Conservation (phyloP, 163 green algal genomes). For the Scenedesmus sp. region DNA sequence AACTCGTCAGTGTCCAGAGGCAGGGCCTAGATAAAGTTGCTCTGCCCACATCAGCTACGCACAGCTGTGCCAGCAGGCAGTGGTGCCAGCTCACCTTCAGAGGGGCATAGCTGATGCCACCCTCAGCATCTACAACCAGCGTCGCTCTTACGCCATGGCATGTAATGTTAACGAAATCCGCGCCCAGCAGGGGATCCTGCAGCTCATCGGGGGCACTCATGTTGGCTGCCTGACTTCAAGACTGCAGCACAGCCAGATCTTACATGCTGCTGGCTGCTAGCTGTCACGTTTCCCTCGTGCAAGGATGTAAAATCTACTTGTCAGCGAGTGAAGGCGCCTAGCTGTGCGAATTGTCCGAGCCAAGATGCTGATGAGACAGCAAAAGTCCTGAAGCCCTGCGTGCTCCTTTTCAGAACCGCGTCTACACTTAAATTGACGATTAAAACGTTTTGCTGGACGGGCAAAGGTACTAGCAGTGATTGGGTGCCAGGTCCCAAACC, state of each 20-base stretch:
- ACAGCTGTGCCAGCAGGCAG: background rate
- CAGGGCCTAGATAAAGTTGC: background rate
- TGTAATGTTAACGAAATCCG: background rate
- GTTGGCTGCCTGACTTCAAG: background rate
- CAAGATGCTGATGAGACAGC: background rate
- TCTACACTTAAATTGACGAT: too few relatives aligned
- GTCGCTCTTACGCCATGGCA: background rate
- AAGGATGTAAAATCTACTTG: too few relatives aligned
- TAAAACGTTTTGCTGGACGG: too few relatives aligned
- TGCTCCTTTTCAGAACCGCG: too few relatives aligned
- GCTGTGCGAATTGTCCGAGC: background rate
- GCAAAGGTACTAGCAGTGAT: background rate
- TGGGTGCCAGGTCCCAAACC: background rate
- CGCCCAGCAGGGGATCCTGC: background rate
- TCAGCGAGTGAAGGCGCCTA: background rate
- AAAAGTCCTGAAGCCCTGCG: background rate
- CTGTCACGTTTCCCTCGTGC: background rate
- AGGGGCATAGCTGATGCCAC: slow-evolving; percentile 9
- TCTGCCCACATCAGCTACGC: background rate
- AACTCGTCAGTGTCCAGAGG: background rate
- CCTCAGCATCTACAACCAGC: background rate
- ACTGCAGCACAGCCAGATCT: background rate
- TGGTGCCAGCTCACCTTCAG: background rate
- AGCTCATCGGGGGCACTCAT: background rate
- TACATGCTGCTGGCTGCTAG: background rate